These are phyloP conservation scores for Auriscalpium vulgare DNA, from an alignment of 768 basidiomycete species.

Conservation along the genomic window DNA sequence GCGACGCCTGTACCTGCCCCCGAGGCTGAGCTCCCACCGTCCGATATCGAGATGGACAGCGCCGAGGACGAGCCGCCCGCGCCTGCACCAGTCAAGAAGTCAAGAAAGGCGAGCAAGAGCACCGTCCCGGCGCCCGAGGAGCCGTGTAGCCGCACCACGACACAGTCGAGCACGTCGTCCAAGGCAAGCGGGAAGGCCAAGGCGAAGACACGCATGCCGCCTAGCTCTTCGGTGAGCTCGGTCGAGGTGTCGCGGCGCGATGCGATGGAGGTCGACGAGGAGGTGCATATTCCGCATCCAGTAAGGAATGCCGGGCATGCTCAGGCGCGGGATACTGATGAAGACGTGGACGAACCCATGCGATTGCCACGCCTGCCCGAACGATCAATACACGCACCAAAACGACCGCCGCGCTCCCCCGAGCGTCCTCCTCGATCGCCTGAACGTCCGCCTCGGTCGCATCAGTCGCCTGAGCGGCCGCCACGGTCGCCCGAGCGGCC, in stretches of 20 bases:
- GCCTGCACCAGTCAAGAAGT: background rate
- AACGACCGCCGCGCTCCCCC: background rate
- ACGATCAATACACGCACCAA: background rate
- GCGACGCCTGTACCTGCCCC: background rate
- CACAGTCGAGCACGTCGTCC: background rate
- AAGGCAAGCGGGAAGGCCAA: background rate
- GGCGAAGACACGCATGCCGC: background rate
- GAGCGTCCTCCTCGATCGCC: background rate
- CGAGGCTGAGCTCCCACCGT: too few relatives aligned
- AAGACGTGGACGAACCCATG: background rate
- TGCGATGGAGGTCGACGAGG: constrained; percentile 2
- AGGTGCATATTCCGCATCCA: background rate
- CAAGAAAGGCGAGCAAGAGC: background rate
- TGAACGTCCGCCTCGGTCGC: background rate
- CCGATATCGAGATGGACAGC: background rate
- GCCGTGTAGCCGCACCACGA: background rate
- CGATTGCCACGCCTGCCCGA: background rate
- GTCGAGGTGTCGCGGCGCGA: constrained; percentile 5
- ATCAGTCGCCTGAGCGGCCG: background rate
- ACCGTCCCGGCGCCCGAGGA: background rate
- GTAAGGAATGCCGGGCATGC: too few relatives aligned
- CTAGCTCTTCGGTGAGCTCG: background rate
- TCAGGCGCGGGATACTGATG: too few relatives aligned
- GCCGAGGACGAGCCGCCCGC: background rate
- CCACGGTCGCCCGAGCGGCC: background rate